Evolutionary conservation across 192 early-diverging fungal genomes (phyloP).

Genomic region (Coemansia sp.): DNA sequence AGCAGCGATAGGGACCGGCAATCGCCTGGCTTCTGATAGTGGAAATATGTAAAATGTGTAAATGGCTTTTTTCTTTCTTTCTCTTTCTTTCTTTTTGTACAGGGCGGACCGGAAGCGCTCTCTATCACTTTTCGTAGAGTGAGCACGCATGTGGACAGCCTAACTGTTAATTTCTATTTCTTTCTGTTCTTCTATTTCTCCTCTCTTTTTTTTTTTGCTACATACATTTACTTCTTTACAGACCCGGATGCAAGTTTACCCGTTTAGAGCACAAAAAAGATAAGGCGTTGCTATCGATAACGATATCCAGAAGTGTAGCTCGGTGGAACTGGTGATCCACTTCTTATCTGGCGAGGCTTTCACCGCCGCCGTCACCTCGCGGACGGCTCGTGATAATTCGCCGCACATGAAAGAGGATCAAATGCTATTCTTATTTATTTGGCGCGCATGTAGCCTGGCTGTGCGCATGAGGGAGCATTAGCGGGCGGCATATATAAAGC

Average conservation of each 20-base stretch:
- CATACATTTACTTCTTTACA: not conserved
- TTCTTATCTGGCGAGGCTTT: constrained; percentile 3
- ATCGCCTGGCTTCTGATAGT: constrained; percentile 2
- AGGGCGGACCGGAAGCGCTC: no score
- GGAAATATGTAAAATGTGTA: constrained; percentile 8
- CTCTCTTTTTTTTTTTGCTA: not conserved
- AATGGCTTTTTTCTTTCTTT: not conserved
- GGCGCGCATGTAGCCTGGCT: not conserved
- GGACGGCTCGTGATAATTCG: constrained; percentile 3
- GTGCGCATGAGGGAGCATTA: not conserved
- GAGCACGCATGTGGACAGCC: no score
- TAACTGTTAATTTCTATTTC: not conserved
- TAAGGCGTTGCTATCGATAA: not conserved
- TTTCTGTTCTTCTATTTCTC: not conserved
- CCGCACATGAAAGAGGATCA: constrained; percentile 6
- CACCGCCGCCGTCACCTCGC: constrained; percentile 1
- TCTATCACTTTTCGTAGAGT: no score
- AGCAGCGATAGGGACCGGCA: not conserved
- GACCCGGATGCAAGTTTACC: not conserved
- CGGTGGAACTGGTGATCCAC: constrained; percentile 14
- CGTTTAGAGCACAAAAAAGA: not conserved
- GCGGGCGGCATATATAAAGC: not conserved
- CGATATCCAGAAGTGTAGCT: not conserved
- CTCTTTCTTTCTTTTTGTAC: not conserved
- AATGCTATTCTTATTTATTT: not conserved